Evolutionary conservation across 108 stramenopile genomes (phyloP).

Genomic region (Skeletonema grethae): DNA sequence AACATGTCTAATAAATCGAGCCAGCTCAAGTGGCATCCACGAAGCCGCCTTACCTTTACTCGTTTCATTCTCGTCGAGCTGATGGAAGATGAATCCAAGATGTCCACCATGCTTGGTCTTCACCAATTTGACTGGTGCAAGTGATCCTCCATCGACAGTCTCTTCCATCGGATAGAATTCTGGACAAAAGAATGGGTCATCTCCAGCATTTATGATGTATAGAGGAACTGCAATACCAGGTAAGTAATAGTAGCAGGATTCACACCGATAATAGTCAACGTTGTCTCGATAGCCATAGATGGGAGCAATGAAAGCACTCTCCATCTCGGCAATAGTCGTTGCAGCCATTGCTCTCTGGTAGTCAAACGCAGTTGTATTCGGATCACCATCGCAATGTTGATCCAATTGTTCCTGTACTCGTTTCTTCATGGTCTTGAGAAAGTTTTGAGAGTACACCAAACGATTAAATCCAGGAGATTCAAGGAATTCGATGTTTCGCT

Average conservation of each 20-base stretch:
- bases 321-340: slow-evolving; percentile 74
- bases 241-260: slow-evolving; percentile 54
- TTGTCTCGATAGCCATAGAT: slow-evolving; percentile 73
- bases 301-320: slow-evolving; percentile 68
- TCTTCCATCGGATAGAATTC: slow-evolving; percentile 51
- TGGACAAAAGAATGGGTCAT: slow-evolving; percentile 82
- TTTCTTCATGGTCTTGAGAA: slow-evolving; percentile 60
- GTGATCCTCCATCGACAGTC: slow-evolving; percentile 39
- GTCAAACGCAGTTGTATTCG: slow-evolving; percentile 45
- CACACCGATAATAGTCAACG: slow-evolving; percentile 78
- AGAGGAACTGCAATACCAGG: slow-evolving; percentile 68
- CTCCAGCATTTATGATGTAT: slow-evolving; percentile 67
- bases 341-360: slow-evolving; percentile 49
- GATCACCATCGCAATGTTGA: slow-evolving; percentile 42
- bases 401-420: slow-evolving; percentile 52
- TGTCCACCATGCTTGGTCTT: slow-evolving; percentile 72
- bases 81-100: slow-evolving; percentile 58
- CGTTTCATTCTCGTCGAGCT: slow-evolving; percentile 22
- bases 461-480: slow-evolving; percentile 68
- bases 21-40: slow-evolving; percentile 53
- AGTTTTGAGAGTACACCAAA: slow-evolving; percentile 52
- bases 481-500: slow-evolving; percentile 46
- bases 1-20: slow-evolving; percentile 60
- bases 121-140: slow-evolving; percentile 56
- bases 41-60: slow-evolving; percentile 30